A percentile compares a stretch with the other conserved stretches of the same genome.
Conservation (phyloP, 257 asterid genomes). For the Paulownia fortunei region DNA sequence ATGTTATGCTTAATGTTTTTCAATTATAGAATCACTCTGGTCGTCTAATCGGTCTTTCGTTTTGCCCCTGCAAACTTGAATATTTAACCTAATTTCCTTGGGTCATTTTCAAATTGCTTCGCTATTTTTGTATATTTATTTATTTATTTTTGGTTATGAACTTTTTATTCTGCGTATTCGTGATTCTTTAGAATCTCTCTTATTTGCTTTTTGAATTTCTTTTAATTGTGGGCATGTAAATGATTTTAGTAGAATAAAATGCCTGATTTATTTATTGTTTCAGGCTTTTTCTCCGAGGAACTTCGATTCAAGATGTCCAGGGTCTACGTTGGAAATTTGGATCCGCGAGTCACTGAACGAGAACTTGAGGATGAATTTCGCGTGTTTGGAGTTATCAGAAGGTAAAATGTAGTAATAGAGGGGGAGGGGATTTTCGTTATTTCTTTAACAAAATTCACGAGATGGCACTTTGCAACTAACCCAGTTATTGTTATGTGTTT, state of each 20-base stretch:
- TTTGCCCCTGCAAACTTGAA: neutral
- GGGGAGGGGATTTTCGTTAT: neutral
- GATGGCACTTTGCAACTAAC: neutral
- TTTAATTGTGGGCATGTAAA: neutral
- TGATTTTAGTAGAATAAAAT: neutral
- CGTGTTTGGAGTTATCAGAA: slow-evolving; percentile 77
- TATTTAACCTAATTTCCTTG: neutral
- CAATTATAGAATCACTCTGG: neutral
- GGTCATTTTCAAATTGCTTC: neutral
- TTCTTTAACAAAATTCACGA: neutral
- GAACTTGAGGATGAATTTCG: slow-evolving; percentile 96
- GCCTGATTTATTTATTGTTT: neutral
- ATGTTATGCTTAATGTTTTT: neutral
- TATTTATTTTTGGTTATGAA: neutral
- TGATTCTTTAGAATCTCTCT: neutral
- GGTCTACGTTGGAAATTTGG: slow-evolving; percentile 88
- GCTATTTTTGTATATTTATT: neutral
- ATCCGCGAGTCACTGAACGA: slow-evolving; percentile 88
- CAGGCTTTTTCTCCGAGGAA: neutral
- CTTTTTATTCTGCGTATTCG: neutral
- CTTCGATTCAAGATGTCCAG: slow-evolving; percentile 67
- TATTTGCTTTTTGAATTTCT: too few species aligned
- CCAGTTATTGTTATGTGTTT: neutral
- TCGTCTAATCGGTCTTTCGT: neutral
- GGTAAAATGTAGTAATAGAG: slow-evolving; percentile 41